Evolutionary conservation across 495 filamentous ascomycete genomes (phyloP), one percentile per base, ranked within the genome.

Genomic region (Aspergillus baeticus): DNA sequence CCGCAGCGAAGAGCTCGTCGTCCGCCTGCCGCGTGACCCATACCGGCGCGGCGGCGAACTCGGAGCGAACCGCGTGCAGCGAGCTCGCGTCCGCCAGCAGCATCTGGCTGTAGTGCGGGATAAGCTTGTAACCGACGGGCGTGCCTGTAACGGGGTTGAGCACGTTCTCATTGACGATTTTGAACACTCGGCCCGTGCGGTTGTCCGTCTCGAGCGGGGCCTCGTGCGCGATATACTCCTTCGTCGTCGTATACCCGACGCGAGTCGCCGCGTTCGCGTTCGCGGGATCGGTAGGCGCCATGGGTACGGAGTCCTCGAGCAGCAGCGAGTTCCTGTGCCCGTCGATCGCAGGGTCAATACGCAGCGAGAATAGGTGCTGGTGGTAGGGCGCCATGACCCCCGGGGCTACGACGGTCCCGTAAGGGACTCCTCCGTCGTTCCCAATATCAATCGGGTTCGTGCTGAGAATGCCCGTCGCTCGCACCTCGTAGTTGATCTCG

Each of bases 291-390:
- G 84, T 85, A 60, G 89, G 84, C 3, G 88, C 84, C 66, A 92
- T 85, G 0, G 87, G 73, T 59, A 88, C 81, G 0, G 87, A 83
- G 64, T 93, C 90, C 44, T 91, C 88, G 59, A 85, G 81, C 17
- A 85, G 78, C 4, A 92, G 74, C 4, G 85, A 81, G 68, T 92
- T 93, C 50, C 77, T 70, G 44, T 81, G 80, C 0, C 92, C 92
- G 44, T 91, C 92, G 41, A 96, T 76, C 33, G 84, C 82, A 3
- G 93, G 92, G 66, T 97, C 92, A 5, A 97, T 82, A 18, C 92
- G 90, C 0, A 96, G 85, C 35, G 86, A 89, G 75, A 97, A 96
- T 58, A 96, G 89, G 70, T 97, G 92, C 68, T 97, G 92, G 63
- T 97, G 92, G 62, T 88, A 83, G 61, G 85, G 77, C 8, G 81